Conservation (phyloP, 1,284 basidiomycete genomes). For the Cerrena zonata region DNA sequence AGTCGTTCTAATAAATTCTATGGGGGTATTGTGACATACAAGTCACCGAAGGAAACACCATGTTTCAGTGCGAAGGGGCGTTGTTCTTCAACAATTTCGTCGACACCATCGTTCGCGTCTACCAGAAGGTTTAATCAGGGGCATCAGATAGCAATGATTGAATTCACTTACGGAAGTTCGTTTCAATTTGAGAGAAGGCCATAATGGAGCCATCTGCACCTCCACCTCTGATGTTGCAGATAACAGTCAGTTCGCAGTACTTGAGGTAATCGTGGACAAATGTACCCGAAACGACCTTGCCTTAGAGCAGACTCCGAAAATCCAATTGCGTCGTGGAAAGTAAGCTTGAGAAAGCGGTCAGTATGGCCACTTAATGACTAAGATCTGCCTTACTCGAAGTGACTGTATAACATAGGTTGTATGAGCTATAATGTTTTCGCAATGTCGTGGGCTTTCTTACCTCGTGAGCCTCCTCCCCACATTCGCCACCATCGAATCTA, state of each 20-base stretch:
- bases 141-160: not conserved
- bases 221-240: slow-evolving; percentile 5
- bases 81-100: slow-evolving; percentile 31
- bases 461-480: slow-evolving; percentile 20
- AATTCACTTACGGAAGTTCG: slow-evolving; percentile 7
- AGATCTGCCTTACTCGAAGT: slow-evolving; percentile 12
- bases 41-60: slow-evolving; percentile 34
- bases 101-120: slow-evolving; percentile 29
- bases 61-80: slow-evolving; percentile 29
- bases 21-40: slow-evolving; percentile 19
- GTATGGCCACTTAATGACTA: not conserved
- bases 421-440: too few relatives aligned
- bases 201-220: slow-evolving; percentile 21
- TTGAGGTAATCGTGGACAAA: not conserved
- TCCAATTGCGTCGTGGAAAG: slow-evolving; percentile 39
- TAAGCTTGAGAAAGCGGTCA: slow-evolving; percentile 15
- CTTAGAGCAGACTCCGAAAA: slow-evolving; percentile 21
- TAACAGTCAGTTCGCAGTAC: not conserved
- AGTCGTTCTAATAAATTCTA: not conserved
- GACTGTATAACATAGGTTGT: slow-evolving; percentile 12
- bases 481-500: slow-evolving; percentile 21
- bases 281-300: slow-evolving; percentile 29
- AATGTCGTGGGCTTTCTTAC: slow-evolving; percentile 11
- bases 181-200: slow-evolving; percentile 19
- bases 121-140: not conserved